These are phyloP conservation scores for Fusarium xyrophilum DNA, from an alignment of 2,329 filamentous ascomycete species.

Conservation along the genomic window DNA sequence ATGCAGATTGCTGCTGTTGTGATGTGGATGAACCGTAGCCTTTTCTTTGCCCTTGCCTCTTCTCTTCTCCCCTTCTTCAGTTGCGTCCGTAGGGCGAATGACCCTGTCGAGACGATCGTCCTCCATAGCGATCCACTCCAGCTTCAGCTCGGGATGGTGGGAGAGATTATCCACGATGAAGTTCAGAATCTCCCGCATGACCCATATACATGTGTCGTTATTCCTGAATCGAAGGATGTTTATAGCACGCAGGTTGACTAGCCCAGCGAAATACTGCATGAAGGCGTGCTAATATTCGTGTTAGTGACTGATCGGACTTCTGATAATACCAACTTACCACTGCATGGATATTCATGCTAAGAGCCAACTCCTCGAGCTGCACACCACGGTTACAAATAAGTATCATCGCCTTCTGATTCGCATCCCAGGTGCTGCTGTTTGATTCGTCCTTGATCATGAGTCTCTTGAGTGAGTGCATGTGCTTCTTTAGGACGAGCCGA, in stretches of 20 bases:
- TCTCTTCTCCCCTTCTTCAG: conserved; percentile 42
- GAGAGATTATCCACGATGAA: conserved; percentile 66
- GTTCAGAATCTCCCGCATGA: conserved; percentile 63
- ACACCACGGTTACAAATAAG: conserved; percentile 60
- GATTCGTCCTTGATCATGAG: conserved; percentile 67
- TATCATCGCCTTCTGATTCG: conserved; percentile 60
- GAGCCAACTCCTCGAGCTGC: conserved; percentile 61
- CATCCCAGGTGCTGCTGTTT: conserved; percentile 60
- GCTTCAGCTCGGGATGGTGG: conserved; percentile 60
- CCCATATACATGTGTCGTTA: conserved; percentile 63
- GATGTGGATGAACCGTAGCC: conserved; percentile 21
- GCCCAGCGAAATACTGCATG: conserved; percentile 59
- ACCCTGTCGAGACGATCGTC: conserved; percentile 59
- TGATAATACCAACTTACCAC: conserved; percentile 55
- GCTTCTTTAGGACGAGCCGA: conserved; percentile 62
- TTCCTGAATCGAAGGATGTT: conserved; percentile 62
- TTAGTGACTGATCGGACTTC: conserved; percentile 11
- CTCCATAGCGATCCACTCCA: conserved; percentile 66
- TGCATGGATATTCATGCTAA: conserved; percentile 60
- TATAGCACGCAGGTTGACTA: conserved; percentile 60
- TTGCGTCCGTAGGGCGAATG: conserved; percentile 49
- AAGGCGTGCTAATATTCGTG: conserved; percentile 57
- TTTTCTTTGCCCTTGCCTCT: conserved; percentile 49
- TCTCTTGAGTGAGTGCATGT: conserved; percentile 60
- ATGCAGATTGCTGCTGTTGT: conserved; percentile 37